These are phyloP conservation scores for Physcomitrellopsis africana DNA, from an alignment of 225 moss, liverwort and hornwort genomes.

Conservation along the genomic window DNA sequence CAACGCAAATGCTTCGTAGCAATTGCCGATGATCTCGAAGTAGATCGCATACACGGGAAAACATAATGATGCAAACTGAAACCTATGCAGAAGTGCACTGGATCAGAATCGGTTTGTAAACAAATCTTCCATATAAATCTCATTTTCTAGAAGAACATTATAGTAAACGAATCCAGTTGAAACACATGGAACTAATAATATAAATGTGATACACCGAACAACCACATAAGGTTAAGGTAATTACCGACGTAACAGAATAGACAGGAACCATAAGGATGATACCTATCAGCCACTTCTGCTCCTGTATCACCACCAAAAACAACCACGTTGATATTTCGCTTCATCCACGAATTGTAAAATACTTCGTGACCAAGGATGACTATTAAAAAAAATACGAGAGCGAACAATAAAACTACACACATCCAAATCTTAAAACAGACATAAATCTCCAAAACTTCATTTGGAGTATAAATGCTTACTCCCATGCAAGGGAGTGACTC, in stretches of 20 bases:
- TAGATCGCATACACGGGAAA: conserved; percentile 63
- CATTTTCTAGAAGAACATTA: neutral
- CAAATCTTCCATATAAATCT: neutral
- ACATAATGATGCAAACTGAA: conserved; percentile 87
- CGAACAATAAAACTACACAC: neutral
- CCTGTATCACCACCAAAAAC: conserved; percentile 40
- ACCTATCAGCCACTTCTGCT: conserved; percentile 74
- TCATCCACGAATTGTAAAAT: neutral
- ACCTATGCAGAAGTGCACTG: conserved; percentile 35
- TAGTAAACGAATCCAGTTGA: neutral
- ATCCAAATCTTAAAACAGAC: neutral
- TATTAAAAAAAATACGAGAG: too few species aligned
- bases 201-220: neutral
- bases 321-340: conserved; percentile 11
- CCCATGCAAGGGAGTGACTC: neutral
- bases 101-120: conserved; percentile 33
- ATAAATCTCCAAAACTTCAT: neutral
- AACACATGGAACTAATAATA: neutral
- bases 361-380: neutral
- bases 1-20: conserved; percentile 96
- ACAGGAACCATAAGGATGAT: conserved; percentile 67
- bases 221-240: conserved; percentile 35
- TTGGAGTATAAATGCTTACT: neutral
- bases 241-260: conserved; percentile 62
- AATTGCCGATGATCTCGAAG: conserved; percentile 79